Conservation (phyloP, 2,329 filamentous ascomycete species). For the Huntiella decipiens region DNA sequence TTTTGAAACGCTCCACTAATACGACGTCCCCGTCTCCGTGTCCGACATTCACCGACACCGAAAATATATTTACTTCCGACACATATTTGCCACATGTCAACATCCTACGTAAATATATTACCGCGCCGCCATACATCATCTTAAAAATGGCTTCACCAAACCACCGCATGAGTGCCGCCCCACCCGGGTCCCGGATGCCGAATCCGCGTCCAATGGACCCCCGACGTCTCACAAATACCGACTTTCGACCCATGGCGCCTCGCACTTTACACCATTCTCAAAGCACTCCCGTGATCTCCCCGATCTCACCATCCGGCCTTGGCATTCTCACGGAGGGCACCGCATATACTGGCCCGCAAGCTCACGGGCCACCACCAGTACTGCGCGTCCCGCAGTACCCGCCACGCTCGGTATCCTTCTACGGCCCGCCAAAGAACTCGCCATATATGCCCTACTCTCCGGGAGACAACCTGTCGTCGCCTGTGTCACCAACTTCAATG, state of each 20-base stretch:
- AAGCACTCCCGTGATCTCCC: slow-evolving; percentile 7
- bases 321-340: background rate
- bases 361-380: background rate
- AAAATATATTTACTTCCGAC: no score
- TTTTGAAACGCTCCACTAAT: no score
- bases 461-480: slow-evolving; percentile 1
- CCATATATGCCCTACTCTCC: background rate
- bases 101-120: no score
- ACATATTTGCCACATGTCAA: no score
- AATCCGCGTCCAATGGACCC: background rate
- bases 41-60: background rate
- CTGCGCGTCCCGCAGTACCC: slow-evolving; percentile 1
- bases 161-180: no score
- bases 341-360: background rate
- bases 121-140: background rate
- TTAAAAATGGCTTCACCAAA: no score
- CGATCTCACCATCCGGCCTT: slow-evolving; percentile 1
- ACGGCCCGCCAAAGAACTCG: slow-evolving; percentile 2
- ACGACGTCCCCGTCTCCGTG: no score
- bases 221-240: background rate
- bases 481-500: slow-evolving; percentile 5
- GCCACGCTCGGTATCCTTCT: slow-evolving; percentile 8
- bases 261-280: slow-evolving; percentile 7
- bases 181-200: background rate
- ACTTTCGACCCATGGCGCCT: background rate